These are phyloP conservation scores for Pseudomonodictys pantanalensis DNA, from an alignment of 495 filamentous ascomycete genomes.

Conservation along the genomic window DNA sequence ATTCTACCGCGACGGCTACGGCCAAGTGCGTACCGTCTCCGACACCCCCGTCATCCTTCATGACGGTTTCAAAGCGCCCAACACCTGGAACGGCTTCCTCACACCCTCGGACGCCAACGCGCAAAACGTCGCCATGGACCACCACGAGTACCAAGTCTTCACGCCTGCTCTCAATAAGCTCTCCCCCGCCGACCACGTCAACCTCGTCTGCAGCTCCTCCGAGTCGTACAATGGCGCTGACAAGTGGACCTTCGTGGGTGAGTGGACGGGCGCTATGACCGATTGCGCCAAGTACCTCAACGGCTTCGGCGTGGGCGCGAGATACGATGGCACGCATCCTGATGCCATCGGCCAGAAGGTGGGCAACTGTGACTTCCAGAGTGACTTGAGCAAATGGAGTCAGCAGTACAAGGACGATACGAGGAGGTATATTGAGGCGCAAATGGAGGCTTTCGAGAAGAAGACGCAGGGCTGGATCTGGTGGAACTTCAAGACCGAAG, in stretches of 20 bases:
- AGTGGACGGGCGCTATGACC: conserved; percentile 65
- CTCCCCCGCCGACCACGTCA: conserved; percentile 44
- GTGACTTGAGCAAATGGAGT: conserved; percentile 40
- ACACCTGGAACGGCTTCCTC: conserved; percentile 46
- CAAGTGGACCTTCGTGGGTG: conserved; percentile 50
- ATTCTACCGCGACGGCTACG: conserved; percentile 65
- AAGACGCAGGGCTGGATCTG: conserved; percentile 49
- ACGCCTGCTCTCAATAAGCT: conserved; percentile 36
- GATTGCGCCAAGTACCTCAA: conserved; percentile 75
- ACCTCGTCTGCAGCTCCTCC: conserved; percentile 46
- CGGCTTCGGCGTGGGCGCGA: conserved; percentile 61
- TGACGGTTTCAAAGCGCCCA: conserved; percentile 60
- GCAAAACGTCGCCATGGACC: conserved; percentile 47
- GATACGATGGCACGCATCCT: conserved; percentile 56
- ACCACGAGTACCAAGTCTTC: conserved; percentile 54
- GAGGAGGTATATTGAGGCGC: conserved; percentile 48
- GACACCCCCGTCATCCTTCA: conserved; percentile 59
- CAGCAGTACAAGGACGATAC: conserved; percentile 42
- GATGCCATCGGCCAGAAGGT: conserved; percentile 37
- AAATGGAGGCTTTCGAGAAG: conserved; percentile 46
- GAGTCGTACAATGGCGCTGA: conserved; percentile 41
- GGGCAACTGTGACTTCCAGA: conserved; percentile 44
- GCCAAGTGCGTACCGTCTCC: conserved; percentile 50
- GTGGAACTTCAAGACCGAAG: conserved; percentile 55
- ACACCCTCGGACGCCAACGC: conserved; percentile 41